Base-by-base conservation (phyloP, 495 filamentous ascomycete species). In the Aspergillus heteromorphus region DNA sequence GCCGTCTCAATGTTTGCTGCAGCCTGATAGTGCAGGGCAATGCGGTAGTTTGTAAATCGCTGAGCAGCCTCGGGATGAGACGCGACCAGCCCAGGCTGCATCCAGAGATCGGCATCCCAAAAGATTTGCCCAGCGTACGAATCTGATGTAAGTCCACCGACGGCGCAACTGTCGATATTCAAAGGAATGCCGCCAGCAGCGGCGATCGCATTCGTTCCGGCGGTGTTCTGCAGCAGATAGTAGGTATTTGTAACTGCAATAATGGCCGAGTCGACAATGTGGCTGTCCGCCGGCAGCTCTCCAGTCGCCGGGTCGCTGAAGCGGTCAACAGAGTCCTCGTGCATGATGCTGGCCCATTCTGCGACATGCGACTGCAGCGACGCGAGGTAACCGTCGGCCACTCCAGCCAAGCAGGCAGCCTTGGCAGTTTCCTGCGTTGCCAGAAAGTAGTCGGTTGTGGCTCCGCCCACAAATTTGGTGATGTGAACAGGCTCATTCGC, bases 91-190 rank as follows among this genome's bases (percentile, higher is more conserved):
- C 83, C 82, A 18, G 83, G 83, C 18, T 84, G 80, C 83, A 86
- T 86, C 82, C 83, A 87, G 43, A 83, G 63, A 63, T 81, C 83
- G 13, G 83, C 81, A 65, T 87, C 83, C 83, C 83, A 86, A 61
- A 86, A 85, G 27, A 85, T 70, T 23, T 79, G 67, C 1, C 83
- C 83, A 25, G 70, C 83, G 54, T 87, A 87, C 6, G 79, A 83
- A 48, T 84, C 81, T 6, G 81, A 83, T 1, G 78, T 80, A 40
- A 87, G 63, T 1, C 83, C 83, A 54, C 80, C 80, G 40, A 86
- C 83, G 6, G 77, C 69, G 42, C 86, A 83, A 51, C 83, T 85
- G 65, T 83, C 70, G 4, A 69, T 62, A 49, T 80, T 77, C 11
- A 86, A 66, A 1, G 76, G 76, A 0, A 73, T 68, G 25, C 65